These are phyloP conservation scores for Recurvomyces mirabilis DNA, from an alignment of 495 filamentous ascomycete species.

Conservation along the genomic window DNA sequence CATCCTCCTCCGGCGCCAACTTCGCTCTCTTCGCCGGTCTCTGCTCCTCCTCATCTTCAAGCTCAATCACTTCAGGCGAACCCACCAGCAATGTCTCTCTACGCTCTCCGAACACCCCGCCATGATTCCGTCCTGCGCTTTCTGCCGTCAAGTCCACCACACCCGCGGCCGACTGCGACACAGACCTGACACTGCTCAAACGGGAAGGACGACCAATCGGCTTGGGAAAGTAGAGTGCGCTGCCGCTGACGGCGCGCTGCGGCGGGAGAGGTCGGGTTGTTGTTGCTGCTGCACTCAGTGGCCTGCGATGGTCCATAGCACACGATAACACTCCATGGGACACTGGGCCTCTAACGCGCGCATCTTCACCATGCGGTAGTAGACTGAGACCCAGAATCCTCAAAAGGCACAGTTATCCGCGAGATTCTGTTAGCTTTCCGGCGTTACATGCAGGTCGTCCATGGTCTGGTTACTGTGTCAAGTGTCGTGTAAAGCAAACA, in stretches of 20 bases:
- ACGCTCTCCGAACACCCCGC: not conserved
- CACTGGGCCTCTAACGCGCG: constrained; percentile 5
- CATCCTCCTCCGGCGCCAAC: constrained; percentile 1
- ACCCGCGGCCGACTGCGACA: constrained; percentile 13
- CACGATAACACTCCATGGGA: not conserved
- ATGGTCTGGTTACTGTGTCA: too few species aligned
- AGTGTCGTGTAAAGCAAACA: too few species aligned
- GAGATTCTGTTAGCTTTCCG: too few species aligned
- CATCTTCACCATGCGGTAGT: too few species aligned
- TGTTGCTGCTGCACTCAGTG: constrained; percentile 7
- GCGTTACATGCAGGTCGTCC: too few species aligned
- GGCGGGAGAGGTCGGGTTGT: constrained; percentile 6
- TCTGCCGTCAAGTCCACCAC: constrained; percentile 14
- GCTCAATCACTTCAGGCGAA: constrained; percentile 8
- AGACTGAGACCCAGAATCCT: too few species aligned
- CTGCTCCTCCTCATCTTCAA: constrained; percentile 11
- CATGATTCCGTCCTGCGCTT: not conserved
- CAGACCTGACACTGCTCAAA: constrained; percentile 16
- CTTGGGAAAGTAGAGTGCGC: constrained; percentile 2
- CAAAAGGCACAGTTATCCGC: too few species aligned
- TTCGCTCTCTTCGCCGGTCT: constrained; percentile 14
- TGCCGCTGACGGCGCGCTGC: constrained; percentile 15
- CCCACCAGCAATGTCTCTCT: not conserved
- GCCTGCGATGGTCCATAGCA: constrained; percentile 12
- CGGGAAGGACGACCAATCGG: constrained; percentile 7